Evolutionary conservation across 164 flowering plant species (phyloP).

Genomic region (Magnolia officinalis): DNA sequence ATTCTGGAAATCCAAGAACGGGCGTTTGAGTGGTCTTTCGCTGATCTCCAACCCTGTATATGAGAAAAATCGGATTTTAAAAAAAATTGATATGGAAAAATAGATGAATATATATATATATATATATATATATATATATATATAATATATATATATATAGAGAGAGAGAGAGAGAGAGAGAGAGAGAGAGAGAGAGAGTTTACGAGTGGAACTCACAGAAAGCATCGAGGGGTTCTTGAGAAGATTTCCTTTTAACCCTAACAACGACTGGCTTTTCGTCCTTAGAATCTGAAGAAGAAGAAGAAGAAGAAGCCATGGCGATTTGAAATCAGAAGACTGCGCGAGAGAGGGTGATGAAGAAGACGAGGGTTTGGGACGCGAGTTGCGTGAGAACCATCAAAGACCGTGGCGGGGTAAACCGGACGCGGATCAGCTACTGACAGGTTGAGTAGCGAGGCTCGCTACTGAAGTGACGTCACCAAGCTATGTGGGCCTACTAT

Average conservation of each 20-base stretch:
- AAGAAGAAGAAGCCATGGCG: background rate
- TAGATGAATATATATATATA: background rate
- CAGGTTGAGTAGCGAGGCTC: no score
- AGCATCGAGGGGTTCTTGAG: conserved; percentile 57
- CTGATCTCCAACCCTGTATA: conserved; percentile 80
- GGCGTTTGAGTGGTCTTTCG: conserved; percentile 74
- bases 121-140: no score
- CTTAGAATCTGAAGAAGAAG: background rate
- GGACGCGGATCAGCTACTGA: no score
- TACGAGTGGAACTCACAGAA: conserved; percentile 41
- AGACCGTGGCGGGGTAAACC: no score
- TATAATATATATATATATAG: no score
- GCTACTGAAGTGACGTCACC: no score
- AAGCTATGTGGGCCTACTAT: no score
- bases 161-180: no score
- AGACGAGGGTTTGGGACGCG: no score
- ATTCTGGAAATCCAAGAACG: conserved; percentile 57
- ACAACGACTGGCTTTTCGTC: conserved; percentile 57
- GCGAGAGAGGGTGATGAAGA: no score
- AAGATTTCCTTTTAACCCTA: conserved; percentile 68
- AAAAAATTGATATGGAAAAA: background rate
- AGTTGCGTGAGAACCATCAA: no score
- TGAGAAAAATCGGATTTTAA: background rate
- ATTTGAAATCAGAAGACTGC: no score
- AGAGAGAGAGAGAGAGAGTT: background rate